phyloP scores from a whole-genome alignment of 2,329 filamentous ascomycete genomes.

The Pseudogymnoascus sp. region DNA sequence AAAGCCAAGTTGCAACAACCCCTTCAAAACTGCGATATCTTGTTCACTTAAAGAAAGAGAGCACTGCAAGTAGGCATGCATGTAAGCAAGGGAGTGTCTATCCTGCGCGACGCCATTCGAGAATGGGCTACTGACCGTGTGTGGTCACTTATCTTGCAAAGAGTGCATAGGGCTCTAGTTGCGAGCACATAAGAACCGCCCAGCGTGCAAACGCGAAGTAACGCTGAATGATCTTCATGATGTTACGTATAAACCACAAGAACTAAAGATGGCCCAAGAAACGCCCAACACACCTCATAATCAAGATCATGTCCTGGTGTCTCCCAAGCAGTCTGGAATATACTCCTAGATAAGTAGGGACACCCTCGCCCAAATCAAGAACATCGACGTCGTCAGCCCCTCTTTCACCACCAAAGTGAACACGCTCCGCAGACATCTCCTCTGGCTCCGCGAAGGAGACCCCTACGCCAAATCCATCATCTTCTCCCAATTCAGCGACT shows the following conservation, averaged over 20 bases:
- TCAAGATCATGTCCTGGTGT: not conserved
- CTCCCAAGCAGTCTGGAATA: constrained; percentile 42
- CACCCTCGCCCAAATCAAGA: constrained; percentile 72
- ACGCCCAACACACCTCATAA: constrained; percentile 24
- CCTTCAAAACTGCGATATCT: constrained; percentile 73
- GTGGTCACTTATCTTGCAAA: constrained; percentile 88
- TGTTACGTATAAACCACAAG: constrained; percentile 73
- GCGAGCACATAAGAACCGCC: constrained; percentile 65
- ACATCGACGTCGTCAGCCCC: constrained; percentile 62
- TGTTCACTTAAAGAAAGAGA: constrained; percentile 41
- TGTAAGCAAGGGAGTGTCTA: constrained; percentile 65
- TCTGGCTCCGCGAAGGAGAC: constrained; percentile 79
- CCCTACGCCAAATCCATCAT: constrained; percentile 85
- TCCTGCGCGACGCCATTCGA: constrained; percentile 77
- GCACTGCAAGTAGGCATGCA: constrained; percentile 50
- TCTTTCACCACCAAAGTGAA: constrained; percentile 91
- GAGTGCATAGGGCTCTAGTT: constrained; percentile 80
- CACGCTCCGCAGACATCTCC: constrained; percentile 68
- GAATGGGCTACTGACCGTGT: constrained; percentile 74
- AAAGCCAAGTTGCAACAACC: constrained; percentile 45
- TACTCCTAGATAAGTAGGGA: constrained; percentile 69
- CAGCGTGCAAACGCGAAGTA: constrained; percentile 71
- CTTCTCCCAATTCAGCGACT: constrained; percentile 87
- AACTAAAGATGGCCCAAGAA: constrained; percentile 60
- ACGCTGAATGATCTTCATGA: constrained; percentile 66